Evolutionary conservation across 495 filamentous ascomycete genomes (phyloP).

Genomic region (Collariella sp.): DNA sequence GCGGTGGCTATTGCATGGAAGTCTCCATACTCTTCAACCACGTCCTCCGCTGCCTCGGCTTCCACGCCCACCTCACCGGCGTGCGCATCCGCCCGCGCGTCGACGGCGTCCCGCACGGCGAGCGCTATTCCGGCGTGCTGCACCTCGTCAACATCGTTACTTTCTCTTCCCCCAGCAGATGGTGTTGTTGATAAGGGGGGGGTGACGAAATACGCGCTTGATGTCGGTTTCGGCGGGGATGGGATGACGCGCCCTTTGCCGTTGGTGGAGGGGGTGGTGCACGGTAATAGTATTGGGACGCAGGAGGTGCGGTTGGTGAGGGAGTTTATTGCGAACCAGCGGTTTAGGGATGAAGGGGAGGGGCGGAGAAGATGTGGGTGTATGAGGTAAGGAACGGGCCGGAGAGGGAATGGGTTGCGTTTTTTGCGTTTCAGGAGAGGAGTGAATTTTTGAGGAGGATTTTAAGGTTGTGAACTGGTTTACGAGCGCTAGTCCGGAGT

Average conservation of each 20-base stretch:
- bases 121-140: constrained; percentile 36
- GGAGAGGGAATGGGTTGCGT: constrained; percentile 43
- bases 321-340: constrained; percentile 41
- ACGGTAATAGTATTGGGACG: constrained; percentile 36
- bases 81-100: constrained; percentile 27
- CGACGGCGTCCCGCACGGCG: constrained; percentile 26
- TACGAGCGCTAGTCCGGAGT: constrained; percentile 38
- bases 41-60: constrained; percentile 52
- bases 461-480: constrained; percentile 52
- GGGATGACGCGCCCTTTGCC: constrained; percentile 49
- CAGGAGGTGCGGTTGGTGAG: constrained; percentile 44
- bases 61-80: constrained; percentile 39
- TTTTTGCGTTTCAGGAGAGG: constrained; percentile 50
- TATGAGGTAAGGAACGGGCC: constrained; percentile 49
- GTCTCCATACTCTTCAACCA: constrained; percentile 54
- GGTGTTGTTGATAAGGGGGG: no score
- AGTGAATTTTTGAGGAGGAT: constrained; percentile 55
- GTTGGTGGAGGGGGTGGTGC: constrained; percentile 33
- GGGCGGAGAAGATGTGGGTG: constrained; percentile 48
- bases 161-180: constrained; percentile 27
- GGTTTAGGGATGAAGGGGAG: constrained; percentile 24
- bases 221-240: constrained; percentile 58
- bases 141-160: constrained; percentile 55
- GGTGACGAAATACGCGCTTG: constrained; percentile 39
- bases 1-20: constrained; percentile 70